Evolutionary conservation across 768 basidiomycete genomes (phyloP).

Genomic region (Pholiota microspora): DNA sequence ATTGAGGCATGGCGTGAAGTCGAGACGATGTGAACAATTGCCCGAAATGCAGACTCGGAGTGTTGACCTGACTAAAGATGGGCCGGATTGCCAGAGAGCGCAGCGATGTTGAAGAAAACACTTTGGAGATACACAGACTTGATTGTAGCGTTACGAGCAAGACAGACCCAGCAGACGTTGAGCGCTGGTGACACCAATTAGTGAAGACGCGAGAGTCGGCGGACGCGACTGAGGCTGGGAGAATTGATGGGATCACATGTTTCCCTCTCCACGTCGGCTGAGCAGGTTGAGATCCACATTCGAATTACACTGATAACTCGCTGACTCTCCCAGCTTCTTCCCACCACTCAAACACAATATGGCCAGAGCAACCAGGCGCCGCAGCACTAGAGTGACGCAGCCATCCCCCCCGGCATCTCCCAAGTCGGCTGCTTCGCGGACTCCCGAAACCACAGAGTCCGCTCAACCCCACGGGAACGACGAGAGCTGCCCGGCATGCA

Average conservation of each 20-base stretch:
- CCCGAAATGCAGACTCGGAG: no score
- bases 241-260: conserved; percentile 4
- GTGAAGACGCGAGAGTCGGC: no score
- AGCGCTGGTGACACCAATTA: no score
- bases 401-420: conserved; percentile 7
- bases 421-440: conserved; percentile 2
- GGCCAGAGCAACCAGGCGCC: conserved; percentile 14
- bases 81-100: no score
- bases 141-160: no score
- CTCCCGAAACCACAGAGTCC: conserved; percentile 2
- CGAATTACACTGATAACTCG: neutral
- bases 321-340: neutral
- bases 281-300: neutral
- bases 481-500: conserved; percentile 25
- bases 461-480: conserved; percentile 15
- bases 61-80: no score
- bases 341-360: conserved; percentile 10
- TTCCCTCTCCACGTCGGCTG: neutral
- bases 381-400: neutral
- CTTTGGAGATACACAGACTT: no score
- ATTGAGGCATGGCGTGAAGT: no score
- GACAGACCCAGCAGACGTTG: no score
- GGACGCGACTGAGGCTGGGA: neutral
- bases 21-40: no score
- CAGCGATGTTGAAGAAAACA: no score